Conservation (phyloP, 208 protist species). For the Strigomonas culicis region DNA sequence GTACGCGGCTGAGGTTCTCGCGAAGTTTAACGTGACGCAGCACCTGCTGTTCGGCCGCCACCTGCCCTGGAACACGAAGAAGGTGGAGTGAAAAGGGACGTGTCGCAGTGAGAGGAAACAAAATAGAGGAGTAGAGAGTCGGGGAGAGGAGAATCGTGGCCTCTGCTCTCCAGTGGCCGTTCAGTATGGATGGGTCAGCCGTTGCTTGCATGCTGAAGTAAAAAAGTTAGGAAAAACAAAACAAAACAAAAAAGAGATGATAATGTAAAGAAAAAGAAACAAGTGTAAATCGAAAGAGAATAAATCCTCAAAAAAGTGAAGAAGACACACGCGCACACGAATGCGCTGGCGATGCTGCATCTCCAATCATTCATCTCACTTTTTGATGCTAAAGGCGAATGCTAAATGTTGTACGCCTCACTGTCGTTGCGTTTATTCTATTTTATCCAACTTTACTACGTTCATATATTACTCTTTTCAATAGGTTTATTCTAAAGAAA, state of each 20-base stretch:
- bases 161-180: too few species aligned
- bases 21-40: conserved; percentile 95
- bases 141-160: background rate
- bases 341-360: too few species aligned
- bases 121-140: background rate
- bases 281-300: too few species aligned
- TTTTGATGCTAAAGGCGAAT: too few species aligned
- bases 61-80: conserved; percentile 61
- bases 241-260: background rate
- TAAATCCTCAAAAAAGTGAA: too few species aligned
- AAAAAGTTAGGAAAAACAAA: too few species aligned
- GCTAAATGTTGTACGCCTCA: too few species aligned
- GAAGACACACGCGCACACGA: too few species aligned
- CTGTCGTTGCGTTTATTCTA: too few species aligned
- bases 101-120: background rate
- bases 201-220: too few species aligned
- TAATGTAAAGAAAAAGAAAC: conserved; percentile 1
- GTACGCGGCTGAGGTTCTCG: conserved; percentile 93
- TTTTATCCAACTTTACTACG: too few species aligned
- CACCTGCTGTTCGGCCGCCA: conserved; percentile 93
- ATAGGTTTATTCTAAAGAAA: background rate
- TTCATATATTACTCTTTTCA: background rate
- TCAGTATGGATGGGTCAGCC: background rate
- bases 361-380: too few species aligned
- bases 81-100: background rate